These are phyloP conservation scores for Domatiomyces globalis DNA, from an alignment of 2,329 filamentous ascomycete genomes.

Conservation along the genomic window DNA sequence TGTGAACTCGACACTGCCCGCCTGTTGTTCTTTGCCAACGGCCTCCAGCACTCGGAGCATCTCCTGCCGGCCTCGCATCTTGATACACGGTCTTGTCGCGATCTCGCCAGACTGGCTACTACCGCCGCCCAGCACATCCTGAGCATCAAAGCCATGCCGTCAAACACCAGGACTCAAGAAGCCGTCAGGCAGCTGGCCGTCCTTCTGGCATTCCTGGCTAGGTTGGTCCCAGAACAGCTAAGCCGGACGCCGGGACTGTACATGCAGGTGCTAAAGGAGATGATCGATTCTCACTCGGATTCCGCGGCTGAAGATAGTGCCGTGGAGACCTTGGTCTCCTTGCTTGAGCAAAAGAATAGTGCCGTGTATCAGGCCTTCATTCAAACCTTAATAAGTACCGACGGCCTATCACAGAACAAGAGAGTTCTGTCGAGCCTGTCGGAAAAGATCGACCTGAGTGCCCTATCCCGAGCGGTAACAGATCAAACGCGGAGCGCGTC, in stretches of 20 bases:
- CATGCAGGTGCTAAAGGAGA: neutral
- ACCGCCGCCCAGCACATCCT: slow-evolving; percentile 8
- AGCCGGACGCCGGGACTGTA: neutral
- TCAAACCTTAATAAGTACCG: neutral
- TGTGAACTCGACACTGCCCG: slow-evolving; percentile 27
- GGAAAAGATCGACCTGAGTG: neutral
- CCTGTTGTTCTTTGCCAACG: slow-evolving; percentile 31
- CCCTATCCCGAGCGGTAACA: neutral
- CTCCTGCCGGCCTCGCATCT: neutral
- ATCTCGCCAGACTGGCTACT: slow-evolving; percentile 3
- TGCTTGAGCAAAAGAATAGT: neutral
- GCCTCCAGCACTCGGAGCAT: slow-evolving; percentile 18
- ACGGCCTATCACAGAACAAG: neutral
- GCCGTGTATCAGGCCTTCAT: neutral
- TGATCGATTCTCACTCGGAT: neutral
- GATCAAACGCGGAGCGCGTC: neutral
- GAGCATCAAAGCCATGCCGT: neutral
- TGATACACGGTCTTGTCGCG: neutral
- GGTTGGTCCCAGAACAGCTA: neutral
- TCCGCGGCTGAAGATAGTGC: neutral
- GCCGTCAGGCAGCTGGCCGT: neutral
- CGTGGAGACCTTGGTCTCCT: neutral
- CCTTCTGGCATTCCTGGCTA: neutral
- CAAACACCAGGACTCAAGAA: neutral
- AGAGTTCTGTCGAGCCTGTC: neutral